Base-by-base conservation (phyloP, 1,284 basidiomycete genomes). In the Ganoderma boninense region DNA sequence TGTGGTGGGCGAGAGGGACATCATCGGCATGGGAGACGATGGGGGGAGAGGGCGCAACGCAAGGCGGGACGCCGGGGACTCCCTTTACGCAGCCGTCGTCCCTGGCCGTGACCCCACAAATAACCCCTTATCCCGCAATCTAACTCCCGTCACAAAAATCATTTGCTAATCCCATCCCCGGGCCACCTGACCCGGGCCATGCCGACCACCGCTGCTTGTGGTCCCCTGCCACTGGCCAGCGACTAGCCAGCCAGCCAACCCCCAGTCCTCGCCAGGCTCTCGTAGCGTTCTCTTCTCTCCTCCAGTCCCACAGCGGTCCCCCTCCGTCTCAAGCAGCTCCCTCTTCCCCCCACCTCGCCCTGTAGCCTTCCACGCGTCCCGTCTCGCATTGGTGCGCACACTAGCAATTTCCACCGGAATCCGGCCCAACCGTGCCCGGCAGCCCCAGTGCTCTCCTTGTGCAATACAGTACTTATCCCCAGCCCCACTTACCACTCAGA, bases 1-100 rank as follows among this genome's bases (percentile, higher is more conserved):
- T 63, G 80, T 78, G 59, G 81, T 76, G 43, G 81, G 80, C 74
- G 81, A 82, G 68, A 81, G 76, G 62, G 81, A 82, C 81, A 82
- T 82, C 72, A 71, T 68, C 67, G 71, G 65, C 65, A 66, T 69
- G 65, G 68, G 69, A 46, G 72, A 69, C 73, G 71, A 71, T 67
- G 68, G 62, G 60, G 68, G 64, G 64, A 63, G 60, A 67, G 59
- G 56, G 32, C 71, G 62, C 70, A 67, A 61, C 62, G 23, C 62
- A 38, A 69, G 71, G 56, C 68, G 66, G 66, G 68, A 66, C 62
- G 66, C 63, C 60, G 60, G 66, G 46, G 43, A 32, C 64, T 63
- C 61, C 62, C 67, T 63, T 63, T 69, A 64, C 64, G 49, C 64
- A 57, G 54, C 49, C 57, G 32, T 26, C 61, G 61, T 46, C 63